phyloP scores from a whole-genome alignment of 352 stramenopile species.

The Pythium aquatile region DNA sequence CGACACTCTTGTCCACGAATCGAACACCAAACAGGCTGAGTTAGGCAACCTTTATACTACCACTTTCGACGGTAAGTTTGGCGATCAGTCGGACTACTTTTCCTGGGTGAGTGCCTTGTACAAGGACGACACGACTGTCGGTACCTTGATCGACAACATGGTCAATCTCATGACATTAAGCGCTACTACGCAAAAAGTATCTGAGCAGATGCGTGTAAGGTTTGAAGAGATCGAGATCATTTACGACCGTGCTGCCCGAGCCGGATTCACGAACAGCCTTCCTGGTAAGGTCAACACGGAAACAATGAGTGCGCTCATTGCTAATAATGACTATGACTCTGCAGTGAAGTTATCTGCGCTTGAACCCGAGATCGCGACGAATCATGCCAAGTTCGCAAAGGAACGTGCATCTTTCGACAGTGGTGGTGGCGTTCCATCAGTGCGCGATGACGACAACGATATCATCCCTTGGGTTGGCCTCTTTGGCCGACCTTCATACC shows the following conservation, averaged over 20 bases:
- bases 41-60: too few relatives aligned
- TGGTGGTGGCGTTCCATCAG: background rate
- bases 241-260: too few relatives aligned
- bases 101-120: too few relatives aligned
- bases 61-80: too few relatives aligned
- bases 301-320: background rate
- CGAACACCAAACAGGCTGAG: too few relatives aligned
- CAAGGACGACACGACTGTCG: too few relatives aligned
- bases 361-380: background rate
- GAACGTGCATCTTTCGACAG: background rate
- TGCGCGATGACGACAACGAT: constrained; percentile 5
- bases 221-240: too few relatives aligned
- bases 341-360: background rate
- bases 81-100: too few relatives aligned
- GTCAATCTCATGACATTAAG: background rate
- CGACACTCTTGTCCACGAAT: too few relatives aligned
- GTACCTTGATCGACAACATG: background rate
- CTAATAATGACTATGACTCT: background rate
- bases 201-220: too few relatives aligned
- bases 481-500: constrained; percentile 1
- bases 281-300: background rate
- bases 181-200: too few relatives aligned
- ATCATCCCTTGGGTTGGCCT: background rate
- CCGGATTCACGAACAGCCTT: background rate
- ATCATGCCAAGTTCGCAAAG: background rate